Conservation (phyloP, 2,329 filamentous ascomycete genomes). For the Ilyonectria mors-panacis region DNA sequence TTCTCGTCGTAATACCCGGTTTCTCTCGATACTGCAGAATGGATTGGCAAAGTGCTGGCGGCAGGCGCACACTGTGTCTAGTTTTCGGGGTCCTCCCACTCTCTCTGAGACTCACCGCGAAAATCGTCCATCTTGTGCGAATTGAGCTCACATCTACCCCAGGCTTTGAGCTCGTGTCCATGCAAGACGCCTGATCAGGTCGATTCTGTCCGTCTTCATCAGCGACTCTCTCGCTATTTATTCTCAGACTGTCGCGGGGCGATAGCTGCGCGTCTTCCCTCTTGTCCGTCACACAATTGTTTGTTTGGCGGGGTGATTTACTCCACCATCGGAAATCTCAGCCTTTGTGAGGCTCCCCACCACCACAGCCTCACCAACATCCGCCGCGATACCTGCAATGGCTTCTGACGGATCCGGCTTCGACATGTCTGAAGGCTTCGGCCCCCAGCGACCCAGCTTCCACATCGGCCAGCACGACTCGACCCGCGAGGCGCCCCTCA, state of each 20-base stretch:
- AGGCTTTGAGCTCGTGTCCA: slow-evolving; percentile 9
- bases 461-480: slow-evolving; percentile 84
- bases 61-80: slow-evolving; percentile 26
- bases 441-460: slow-evolving; percentile 63
- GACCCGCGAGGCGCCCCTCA: slow-evolving; percentile 71
- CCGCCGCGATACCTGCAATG: slow-evolving; percentile 38
- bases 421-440: slow-evolving; percentile 46
- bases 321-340: slow-evolving; percentile 49
- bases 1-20: neutral
- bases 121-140: slow-evolving; percentile 27
- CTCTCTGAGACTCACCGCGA: slow-evolving; percentile 22
- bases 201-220: neutral
- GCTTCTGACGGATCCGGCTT: slow-evolving; percentile 40
- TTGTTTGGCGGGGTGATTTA: slow-evolving; percentile 48
- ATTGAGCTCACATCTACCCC: slow-evolving; percentile 21
- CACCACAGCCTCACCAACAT: slow-evolving; percentile 11
- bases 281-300: slow-evolving; percentile 19
- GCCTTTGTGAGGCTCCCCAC: slow-evolving; percentile 26
- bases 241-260: slow-evolving; percentile 24
- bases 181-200: neutral
- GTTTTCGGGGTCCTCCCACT: slow-evolving; percentile 27
- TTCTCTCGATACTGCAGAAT: neutral
- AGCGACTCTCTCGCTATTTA: neutral
- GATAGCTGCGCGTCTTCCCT: slow-evolving; percentile 9
- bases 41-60: slow-evolving; percentile 14